Percentiles rank a stretch among this genome's conserved stretches.
phyloP scores from a whole-genome alignment of 192 early-diverging fungal species.

The Hyaloraphidium curvatum region DNA sequence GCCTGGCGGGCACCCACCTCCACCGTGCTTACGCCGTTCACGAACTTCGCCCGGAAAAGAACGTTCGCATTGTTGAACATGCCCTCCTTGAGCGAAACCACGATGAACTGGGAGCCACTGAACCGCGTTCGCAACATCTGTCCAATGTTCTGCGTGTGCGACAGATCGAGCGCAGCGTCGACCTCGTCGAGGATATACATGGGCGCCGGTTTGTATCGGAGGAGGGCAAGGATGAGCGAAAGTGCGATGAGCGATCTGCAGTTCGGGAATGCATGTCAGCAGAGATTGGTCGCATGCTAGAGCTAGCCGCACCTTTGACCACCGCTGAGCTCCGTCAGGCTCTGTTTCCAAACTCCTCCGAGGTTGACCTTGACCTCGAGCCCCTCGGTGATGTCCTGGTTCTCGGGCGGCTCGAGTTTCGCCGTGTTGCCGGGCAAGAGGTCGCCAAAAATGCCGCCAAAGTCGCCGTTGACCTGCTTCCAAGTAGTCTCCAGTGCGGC shows the following conservation, averaged over 20 bases:
- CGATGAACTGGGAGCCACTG: slow-evolving; percentile 91
- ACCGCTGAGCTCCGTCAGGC: slow-evolving; percentile 88
- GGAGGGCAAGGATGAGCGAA: slow-evolving; percentile 81
- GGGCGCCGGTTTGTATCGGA: slow-evolving; percentile 97
- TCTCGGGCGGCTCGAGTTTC: slow-evolving; percentile 70
- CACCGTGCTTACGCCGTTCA: slow-evolving; percentile 84
- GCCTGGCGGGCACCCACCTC: slow-evolving; percentile 24
- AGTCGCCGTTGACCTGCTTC: slow-evolving; percentile 82
- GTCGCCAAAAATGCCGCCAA: slow-evolving; percentile 90
- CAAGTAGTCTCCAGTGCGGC: slow-evolving; percentile 79
- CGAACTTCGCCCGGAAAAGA: slow-evolving; percentile 80
- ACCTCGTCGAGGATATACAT: slow-evolving; percentile 99
- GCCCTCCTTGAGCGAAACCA: slow-evolving; percentile 96
- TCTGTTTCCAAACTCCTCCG: slow-evolving; percentile 93
- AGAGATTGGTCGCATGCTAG: neutral
- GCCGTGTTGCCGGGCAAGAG: slow-evolving; percentile 80
- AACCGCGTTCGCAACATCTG: slow-evolving; percentile 78
- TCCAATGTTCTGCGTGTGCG: slow-evolving; percentile 98
- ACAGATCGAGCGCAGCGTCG: slow-evolving; percentile 90
- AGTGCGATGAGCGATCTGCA: slow-evolving; percentile 81
- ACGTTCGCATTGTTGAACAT: slow-evolving; percentile 99
- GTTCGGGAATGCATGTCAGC: neutral
- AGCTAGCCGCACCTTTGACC: slow-evolving; percentile 55
- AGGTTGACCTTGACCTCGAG: slow-evolving; percentile 88
- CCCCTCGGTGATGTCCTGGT: slow-evolving; percentile 54